Evolutionary conservation across 495 filamentous ascomycete species (phyloP), one percentile per base, ranked within the genome.

Genomic region (Xylaria intraflava): DNA sequence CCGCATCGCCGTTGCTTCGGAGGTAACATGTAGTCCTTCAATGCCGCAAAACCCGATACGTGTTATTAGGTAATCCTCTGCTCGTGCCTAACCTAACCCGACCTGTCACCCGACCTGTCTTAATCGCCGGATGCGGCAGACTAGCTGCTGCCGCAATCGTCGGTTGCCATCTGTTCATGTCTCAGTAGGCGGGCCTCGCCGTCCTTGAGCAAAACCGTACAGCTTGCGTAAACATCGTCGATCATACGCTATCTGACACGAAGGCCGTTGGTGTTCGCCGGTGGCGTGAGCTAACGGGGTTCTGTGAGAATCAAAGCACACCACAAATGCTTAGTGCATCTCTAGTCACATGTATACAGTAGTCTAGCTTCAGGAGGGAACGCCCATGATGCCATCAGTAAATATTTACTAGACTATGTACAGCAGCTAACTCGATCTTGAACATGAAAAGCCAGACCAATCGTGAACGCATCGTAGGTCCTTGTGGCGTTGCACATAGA

Each of bases 311-410:
- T n/a, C n/a, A n/a, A n/a, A 35, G 31, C 31, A 35, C 3, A 35
- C 31, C 14, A 12, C 31, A 14, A 35, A 6, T 14, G n/a, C 35
- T 38, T 17, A 38, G 35, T 17, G 11, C 35, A 17, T 16, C 16
- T 19, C 4, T 4, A 38, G 35, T 7, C 16, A 17, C 35, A 38
- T 7, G 4, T 29, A 19, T 2, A 38, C 24, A 43, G 49, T 31
- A 43, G 49, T 11, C 49, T 35, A 31, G 33, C 51, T 35, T 52
- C 16, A 62, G 50, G 30, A 66, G 16, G 35, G 8, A 38, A 38
- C 1, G n/a, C 9, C 35, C n/a, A 38, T 3, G 9, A 38, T 38
- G 35, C 16, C 3, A 17, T 38, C n/a, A 19, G 35, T 38, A 2
- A 38, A 38, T 8, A 38, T 35, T 38, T 54, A 59, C 66, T 60